phyloP scores from a whole-genome alignment of 2,329 filamentous ascomycete genomes.

The Epichloe gansuensis region DNA sequence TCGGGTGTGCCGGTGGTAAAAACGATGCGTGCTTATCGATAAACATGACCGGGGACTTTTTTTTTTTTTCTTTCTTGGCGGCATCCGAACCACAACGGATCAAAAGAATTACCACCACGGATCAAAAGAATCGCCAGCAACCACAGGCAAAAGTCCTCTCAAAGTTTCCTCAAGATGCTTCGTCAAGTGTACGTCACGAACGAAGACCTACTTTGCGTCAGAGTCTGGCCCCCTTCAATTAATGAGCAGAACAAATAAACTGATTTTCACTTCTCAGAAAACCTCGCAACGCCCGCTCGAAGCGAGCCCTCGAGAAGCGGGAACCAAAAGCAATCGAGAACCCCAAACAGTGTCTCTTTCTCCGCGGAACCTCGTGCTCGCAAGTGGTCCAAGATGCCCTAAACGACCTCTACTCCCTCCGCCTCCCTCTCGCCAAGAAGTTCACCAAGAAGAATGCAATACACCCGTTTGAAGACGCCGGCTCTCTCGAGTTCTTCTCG shows the following conservation, averaged over 20 bases:
- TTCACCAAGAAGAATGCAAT: conserved; percentile 96
- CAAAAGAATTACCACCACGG: not conserved
- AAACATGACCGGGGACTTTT: conserved; percentile 9
- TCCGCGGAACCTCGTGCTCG: conserved; percentile 76
- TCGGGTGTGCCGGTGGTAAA: not conserved
- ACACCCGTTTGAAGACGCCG: conserved; percentile 83
- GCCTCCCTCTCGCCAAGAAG: conserved; percentile 72
- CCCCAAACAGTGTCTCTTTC: conserved; percentile 77
- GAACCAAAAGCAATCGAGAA: conserved; percentile 84
- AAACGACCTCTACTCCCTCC: conserved; percentile 72
- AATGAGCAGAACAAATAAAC: not conserved
- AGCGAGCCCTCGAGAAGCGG: conserved; percentile 86
- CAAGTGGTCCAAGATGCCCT: conserved; percentile 73
- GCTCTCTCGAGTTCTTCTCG: conserved; percentile 86
- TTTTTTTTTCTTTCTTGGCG: conserved; percentile 10
- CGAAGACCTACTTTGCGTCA: too few species aligned
- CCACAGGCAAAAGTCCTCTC: not conserved
- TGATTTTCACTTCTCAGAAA: conserved; percentile 28
- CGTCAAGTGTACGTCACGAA: conserved; percentile 32
- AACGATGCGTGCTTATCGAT: conserved; percentile 19
- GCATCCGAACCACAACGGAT: not conserved
- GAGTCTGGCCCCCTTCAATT: too few species aligned
- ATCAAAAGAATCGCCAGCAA: not conserved
- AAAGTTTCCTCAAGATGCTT: conserved; percentile 26
- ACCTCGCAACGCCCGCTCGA: conserved; percentile 68